Percentiles rank a stretch among this genome's conserved stretches.
phyloP scores from a whole-genome alignment of 441 rosid species.

The Omphalea diandra region DNA sequence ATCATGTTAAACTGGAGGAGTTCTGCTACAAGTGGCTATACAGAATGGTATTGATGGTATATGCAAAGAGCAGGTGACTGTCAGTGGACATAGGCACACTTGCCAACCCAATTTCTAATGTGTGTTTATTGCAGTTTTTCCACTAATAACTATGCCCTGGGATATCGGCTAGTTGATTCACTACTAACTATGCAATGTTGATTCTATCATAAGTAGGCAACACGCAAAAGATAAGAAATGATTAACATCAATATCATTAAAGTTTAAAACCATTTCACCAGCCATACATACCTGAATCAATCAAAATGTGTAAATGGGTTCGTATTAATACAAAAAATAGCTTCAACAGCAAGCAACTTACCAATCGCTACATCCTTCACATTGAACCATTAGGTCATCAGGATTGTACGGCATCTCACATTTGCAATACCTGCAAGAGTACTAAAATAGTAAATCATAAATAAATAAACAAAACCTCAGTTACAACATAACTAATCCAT shows the following conservation, averaged over 20 bases:
- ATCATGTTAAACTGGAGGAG: no score
- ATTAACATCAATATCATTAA: neutral
- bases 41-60: no score
- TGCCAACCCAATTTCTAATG: no score
- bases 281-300: no score
- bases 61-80: no score
- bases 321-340: neutral
- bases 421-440: constrained; percentile 40
- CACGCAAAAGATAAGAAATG: neutral
- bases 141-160: no score
- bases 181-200: neutral
- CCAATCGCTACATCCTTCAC: constrained; percentile 49
- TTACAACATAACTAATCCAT: neutral
- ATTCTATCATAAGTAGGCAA: neutral
- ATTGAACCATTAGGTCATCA: constrained; percentile 45
- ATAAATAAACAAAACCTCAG: neutral
- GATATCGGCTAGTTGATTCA: neutral
- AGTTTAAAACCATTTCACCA: no score
- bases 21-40: no score
- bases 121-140: no score
- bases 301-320: neutral
- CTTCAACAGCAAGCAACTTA: constrained; percentile 29
- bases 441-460: neutral
- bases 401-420: constrained; percentile 53
- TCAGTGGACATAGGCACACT: no score